Percentiles rank a stretch among this genome's conserved stretches.
Evolutionary conservation across 345 rosid species (phyloP).

Genomic region (Atalantia buxifolia): DNA sequence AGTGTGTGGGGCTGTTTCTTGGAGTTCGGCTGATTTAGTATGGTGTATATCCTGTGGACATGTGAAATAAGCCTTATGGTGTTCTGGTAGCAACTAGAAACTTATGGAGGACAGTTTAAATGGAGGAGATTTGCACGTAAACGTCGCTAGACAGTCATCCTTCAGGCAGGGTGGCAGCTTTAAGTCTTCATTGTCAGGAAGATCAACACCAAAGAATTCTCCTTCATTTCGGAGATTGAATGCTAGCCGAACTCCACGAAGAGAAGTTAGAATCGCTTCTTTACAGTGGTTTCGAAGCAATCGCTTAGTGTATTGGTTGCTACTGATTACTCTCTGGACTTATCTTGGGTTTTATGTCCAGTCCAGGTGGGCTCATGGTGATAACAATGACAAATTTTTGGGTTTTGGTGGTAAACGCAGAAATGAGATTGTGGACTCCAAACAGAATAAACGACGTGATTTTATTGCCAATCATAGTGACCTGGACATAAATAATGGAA

Average conservation of each 20-base stretch:
- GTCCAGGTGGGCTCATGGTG: slow-evolving; percentile 96
- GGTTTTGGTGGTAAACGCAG: slow-evolving; percentile 58
- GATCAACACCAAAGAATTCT: slow-evolving; percentile 67
- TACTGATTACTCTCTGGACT: slow-evolving; percentile 93
- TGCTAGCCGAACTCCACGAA: slow-evolving; percentile 78
- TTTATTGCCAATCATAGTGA: slow-evolving; percentile 53
- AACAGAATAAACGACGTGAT: slow-evolving; percentile 34
- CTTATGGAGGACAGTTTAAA: slow-evolving; percentile 59
- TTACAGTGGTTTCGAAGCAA: slow-evolving; percentile 77
- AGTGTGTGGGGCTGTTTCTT: neutral
- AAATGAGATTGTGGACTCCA: slow-evolving; percentile 29
- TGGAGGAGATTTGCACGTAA: slow-evolving; percentile 41
- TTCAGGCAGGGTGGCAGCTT: slow-evolving; percentile 52
- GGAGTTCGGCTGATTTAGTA: neutral
- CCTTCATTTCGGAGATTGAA: slow-evolving; percentile 59
- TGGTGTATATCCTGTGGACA: neutral
- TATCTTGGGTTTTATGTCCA: slow-evolving; percentile 94
- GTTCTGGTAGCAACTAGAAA: slow-evolving; percentile 6
- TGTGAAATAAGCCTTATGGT: slow-evolving; percentile 10
- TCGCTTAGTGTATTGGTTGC: slow-evolving; percentile 82
- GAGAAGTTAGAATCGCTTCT: slow-evolving; percentile 60
- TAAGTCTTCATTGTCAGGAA: slow-evolving; percentile 72
- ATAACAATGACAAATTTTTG: slow-evolving; percentile 64
- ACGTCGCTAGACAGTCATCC: slow-evolving; percentile 44
- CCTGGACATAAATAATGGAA: slow-evolving; percentile 34